These are phyloP conservation scores for Penstemon newberryi DNA, from an alignment of 257 asterid species.

Conservation along the genomic window DNA sequence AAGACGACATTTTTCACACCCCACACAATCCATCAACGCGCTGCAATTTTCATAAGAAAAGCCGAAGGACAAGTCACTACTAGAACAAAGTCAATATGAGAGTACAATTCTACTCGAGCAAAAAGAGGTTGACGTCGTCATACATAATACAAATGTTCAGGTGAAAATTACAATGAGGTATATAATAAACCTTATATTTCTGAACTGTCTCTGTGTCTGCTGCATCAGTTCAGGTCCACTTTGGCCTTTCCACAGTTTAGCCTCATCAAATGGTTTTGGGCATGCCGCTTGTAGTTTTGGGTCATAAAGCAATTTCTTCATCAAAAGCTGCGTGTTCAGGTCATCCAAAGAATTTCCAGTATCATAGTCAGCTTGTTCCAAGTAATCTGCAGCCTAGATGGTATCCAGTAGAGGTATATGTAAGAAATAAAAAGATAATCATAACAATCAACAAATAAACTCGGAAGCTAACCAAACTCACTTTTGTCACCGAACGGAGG, in stretches of 20 bases:
- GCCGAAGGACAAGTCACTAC: slow-evolving; percentile 10
- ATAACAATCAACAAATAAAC: background rate
- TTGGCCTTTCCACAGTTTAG: slow-evolving; percentile 71
- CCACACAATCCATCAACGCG: slow-evolving; percentile 66
- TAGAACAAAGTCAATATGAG: background rate
- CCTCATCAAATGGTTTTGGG: slow-evolving; percentile 71
- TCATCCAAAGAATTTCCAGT: slow-evolving; percentile 65
- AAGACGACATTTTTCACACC: slow-evolving; percentile 69
- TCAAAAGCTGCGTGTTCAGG: slow-evolving; percentile 41
- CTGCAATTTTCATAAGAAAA: slow-evolving; percentile 34
- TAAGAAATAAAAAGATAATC: background rate
- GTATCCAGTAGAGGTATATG: slow-evolving; percentile 17
- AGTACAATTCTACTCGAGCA: background rate
- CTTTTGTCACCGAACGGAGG: slow-evolving; percentile 64
- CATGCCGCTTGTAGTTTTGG: slow-evolving; percentile 52
- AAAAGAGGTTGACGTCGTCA: background rate
- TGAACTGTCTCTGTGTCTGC: slow-evolving; percentile 56
- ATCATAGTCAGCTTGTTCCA: slow-evolving; percentile 66
- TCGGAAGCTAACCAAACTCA: slow-evolving; percentile 34
- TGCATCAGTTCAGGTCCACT: slow-evolving; percentile 62
- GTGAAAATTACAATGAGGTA: background rate
- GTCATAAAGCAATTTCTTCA: slow-evolving; percentile 50
- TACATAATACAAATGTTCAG: background rate
- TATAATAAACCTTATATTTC: slow-evolving; percentile 56
- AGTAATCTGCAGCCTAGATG: slow-evolving; percentile 57